These are phyloP conservation scores for Pseudopithomyces maydicus DNA, from an alignment of 2,329 filamentous ascomycete species.

Conservation along the genomic window DNA sequence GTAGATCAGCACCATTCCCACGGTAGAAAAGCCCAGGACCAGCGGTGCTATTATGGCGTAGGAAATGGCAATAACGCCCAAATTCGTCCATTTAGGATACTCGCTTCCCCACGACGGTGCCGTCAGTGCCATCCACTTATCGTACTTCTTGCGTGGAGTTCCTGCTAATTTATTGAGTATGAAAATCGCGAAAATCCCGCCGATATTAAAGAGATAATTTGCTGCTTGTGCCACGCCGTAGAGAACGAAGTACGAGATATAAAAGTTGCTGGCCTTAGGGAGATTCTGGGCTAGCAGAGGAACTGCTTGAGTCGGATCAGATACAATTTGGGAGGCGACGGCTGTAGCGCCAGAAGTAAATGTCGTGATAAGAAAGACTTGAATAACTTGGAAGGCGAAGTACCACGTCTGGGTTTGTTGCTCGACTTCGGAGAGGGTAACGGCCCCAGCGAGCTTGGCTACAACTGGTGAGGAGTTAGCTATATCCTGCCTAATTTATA, in stretches of 20 bases:
- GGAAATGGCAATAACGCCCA: conserved; percentile 44
- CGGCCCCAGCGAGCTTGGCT: conserved; percentile 43
- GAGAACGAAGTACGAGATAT: conserved; percentile 91
- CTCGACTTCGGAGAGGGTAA: conserved; percentile 52
- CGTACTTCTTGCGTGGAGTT: conserved; percentile 54
- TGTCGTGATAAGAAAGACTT: conserved; percentile 89
- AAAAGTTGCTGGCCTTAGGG: conserved; percentile 89
- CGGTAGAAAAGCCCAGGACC: conserved; percentile 3
- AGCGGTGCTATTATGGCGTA: conserved; percentile 7
- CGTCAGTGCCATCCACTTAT: conserved; percentile 49
- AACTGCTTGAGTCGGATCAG: conserved; percentile 65
- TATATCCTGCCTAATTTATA: too few species aligned
- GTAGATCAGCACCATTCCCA: conserved; percentile 2
- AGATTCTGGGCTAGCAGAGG: conserved; percentile 73
- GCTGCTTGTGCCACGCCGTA: conserved; percentile 63
- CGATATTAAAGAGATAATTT: conserved; percentile 70
- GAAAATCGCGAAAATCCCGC: conserved; percentile 80
- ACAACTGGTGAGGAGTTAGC: conserved; percentile 23
- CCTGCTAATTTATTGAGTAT: conserved; percentile 69
- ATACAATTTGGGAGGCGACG: conserved; percentile 57
- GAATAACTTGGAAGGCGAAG: conserved; percentile 90
- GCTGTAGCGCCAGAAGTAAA: conserved; percentile 78
- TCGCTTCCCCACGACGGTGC: conserved; percentile 52
- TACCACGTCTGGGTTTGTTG: conserved; percentile 89
- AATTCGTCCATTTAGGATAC: conserved; percentile 53